phyloP scores from a whole-genome alignment of 345 rosid genomes.

The Bruguiera sexangula region DNA sequence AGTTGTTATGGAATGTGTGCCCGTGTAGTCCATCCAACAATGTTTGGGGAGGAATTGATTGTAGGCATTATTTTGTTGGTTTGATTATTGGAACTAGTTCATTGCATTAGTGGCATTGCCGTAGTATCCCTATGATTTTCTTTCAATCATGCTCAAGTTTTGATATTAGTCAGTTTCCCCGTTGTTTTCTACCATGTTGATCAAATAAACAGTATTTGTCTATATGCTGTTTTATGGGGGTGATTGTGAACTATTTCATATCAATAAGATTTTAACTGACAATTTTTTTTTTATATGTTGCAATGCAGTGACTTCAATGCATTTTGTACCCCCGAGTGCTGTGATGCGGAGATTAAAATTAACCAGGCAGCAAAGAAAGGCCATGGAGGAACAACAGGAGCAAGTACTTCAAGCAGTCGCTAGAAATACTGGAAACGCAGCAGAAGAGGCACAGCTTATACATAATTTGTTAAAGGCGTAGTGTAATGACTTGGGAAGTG shows the following conservation, averaged over 20 bases:
- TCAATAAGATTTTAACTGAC: not conserved
- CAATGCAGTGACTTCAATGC: slow-evolving; percentile 28
- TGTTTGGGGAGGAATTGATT: too few species aligned
- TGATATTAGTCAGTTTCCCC: too few species aligned
- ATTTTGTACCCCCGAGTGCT: slow-evolving; percentile 38
- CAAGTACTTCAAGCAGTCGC: slow-evolving; percentile 6
- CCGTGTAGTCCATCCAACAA: too few species aligned
- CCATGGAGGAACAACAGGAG: slow-evolving; percentile 2
- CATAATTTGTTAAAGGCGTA: not conserved
- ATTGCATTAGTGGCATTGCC: too few species aligned
- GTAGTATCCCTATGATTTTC: too few species aligned
- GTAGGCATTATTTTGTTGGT: too few species aligned
- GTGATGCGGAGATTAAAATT: slow-evolving; percentile 14
- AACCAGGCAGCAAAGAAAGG: slow-evolving; percentile 19
- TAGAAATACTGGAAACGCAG: slow-evolving; percentile 3
- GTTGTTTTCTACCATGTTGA: not conserved
- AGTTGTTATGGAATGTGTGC: too few species aligned
- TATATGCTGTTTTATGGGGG: not conserved
- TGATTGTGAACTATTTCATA: not conserved
- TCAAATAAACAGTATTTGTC: not conserved
- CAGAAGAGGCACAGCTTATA: not conserved
- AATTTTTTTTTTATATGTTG: not conserved
- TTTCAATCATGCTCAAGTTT: too few species aligned
- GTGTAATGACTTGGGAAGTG: slow-evolving; percentile 4
- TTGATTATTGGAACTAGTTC: too few species aligned